Evolutionary conservation across 306 rosid genomes (phyloP), one percentile per base, ranked within the genome.

Genomic region (Lathyrus aphaca): DNA sequence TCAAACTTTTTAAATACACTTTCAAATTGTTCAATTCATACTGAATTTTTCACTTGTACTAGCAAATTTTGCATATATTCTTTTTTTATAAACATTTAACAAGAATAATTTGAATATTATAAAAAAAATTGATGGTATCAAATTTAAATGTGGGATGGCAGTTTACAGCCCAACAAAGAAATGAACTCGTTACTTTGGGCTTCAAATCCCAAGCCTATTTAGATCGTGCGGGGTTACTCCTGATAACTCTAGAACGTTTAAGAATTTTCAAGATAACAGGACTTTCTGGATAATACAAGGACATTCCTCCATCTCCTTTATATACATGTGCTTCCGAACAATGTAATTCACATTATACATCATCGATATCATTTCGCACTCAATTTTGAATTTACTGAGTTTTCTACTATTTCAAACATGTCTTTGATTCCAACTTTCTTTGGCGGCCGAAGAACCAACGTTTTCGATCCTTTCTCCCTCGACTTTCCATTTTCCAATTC

Each of bases 361-460:
- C 30, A 51, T 19, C 21, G 6, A 10, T 18, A 18, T 13, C 30
- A 25, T 25, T 25, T 25, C 29, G 0, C 1, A 16, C 0, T 0
- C 2, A 50, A 18, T 18, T 19, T 15, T 19, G 0, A 11, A 21
- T 4, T 53, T 21, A 10, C 30, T 3, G 30, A 53, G 15, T 53
- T 21, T 11, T 19, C 58, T 19, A 10, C 6, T 18, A 10, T 8
- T 4, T 1, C 17, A 27, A 25, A 27, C 5, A 55, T 56, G 62
- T 27, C 62, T 10, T 11, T 56, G 5, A 56, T 56, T 56, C 62
- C 62, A 56, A 13, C 39, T 13, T 25, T 56, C 38, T 56, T 27
- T 4, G 39, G 18, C 27, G 39, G 62, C 5, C 38, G 39, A 13
- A 56, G 62, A 39, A 54, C 16, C 60, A 54, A 23, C 2, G 60